Conservation (phyloP, 2,329 filamentous ascomycete species). For the Tolypocladium ovalisporum region DNA sequence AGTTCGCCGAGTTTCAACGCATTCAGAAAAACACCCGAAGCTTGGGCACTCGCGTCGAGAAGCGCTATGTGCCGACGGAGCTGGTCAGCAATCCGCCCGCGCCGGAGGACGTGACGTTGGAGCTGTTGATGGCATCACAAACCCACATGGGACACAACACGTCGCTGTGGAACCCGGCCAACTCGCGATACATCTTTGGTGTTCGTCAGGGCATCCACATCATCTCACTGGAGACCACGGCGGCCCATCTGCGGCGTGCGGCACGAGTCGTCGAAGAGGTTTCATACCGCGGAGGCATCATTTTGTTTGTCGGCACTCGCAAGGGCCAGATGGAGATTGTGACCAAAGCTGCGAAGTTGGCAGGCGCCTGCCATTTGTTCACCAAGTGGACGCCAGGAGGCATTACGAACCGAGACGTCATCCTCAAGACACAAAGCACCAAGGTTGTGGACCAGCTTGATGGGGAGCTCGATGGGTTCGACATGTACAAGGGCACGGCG, state of each 20-base stretch:
- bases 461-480: slow-evolving; percentile 46
- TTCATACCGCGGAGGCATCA: slow-evolving; percentile 67
- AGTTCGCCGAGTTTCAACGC: slow-evolving; percentile 26
- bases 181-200: slow-evolving; percentile 89
- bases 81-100: slow-evolving; percentile 62
- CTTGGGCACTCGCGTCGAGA: slow-evolving; percentile 38
- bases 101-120: slow-evolving; percentile 75
- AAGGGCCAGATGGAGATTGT: slow-evolving; percentile 72
- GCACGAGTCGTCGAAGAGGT: slow-evolving; percentile 89
- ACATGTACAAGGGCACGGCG: slow-evolving; percentile 50
- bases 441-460: slow-evolving; percentile 74
- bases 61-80: slow-evolving; percentile 53
- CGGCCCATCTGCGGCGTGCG: slow-evolving; percentile 80
- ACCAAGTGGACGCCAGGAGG: slow-evolving; percentile 85
- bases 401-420: slow-evolving; percentile 87
- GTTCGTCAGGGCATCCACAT: slow-evolving; percentile 83
- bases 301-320: slow-evolving; percentile 85
- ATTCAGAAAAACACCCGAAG: slow-evolving; percentile 30
- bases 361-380: slow-evolving; percentile 78
- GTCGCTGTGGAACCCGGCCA: slow-evolving; percentile 87
- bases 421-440: slow-evolving; percentile 58
- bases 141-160: slow-evolving; percentile 85
- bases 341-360: slow-evolving; percentile 67
- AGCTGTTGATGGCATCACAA: slow-evolving; percentile 80
- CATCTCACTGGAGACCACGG: slow-evolving; percentile 81